These are phyloP conservation scores for Penicillium paxilli DNA, from an alignment of 495 filamentous ascomycete species.

Conservation along the genomic window DNA sequence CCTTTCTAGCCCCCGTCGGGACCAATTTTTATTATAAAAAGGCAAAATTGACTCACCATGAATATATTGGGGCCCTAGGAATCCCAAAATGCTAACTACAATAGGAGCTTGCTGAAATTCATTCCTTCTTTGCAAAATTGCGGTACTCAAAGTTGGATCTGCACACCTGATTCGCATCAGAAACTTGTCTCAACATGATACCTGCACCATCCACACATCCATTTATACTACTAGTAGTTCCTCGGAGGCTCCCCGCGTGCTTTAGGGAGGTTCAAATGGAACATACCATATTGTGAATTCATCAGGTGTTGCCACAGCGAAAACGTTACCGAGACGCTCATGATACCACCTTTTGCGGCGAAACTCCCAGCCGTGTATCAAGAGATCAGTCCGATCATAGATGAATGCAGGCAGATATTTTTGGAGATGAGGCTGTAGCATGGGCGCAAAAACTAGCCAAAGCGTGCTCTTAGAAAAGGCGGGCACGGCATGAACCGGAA, in stretches of 20 bases:
- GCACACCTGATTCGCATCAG: constrained; percentile 6
- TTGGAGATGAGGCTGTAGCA: constrained; percentile 15
- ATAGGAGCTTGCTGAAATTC: constrained; percentile 27
- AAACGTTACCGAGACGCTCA: constrained; percentile 18
- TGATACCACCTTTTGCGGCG: constrained; percentile 11
- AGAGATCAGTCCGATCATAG: constrained; percentile 16
- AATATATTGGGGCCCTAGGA: constrained; percentile 32
- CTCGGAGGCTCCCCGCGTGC: too few relatives aligned
- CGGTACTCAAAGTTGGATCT: constrained; percentile 19
- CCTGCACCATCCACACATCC: too few relatives aligned
- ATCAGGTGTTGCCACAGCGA: constrained; percentile 26
- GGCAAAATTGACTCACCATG: constrained; percentile 22
- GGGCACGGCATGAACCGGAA: constrained; percentile 58
- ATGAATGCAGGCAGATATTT: constrained; percentile 20
- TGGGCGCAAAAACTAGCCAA: constrained; percentile 25
- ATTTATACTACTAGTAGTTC: too few relatives aligned
- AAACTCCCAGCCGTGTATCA: constrained; percentile 33
- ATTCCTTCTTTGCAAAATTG: constrained; percentile 28
- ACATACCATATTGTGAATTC: constrained; percentile 24
- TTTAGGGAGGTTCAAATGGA: too few relatives aligned
- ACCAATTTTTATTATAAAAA: too few relatives aligned
- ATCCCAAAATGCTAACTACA: constrained; percentile 21
- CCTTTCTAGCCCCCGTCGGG: too few relatives aligned
- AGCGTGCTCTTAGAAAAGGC: constrained; percentile 39
- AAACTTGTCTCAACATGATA: not conserved